Evolutionary conservation across 2,329 filamentous ascomycete genomes (phyloP).

Genomic region (Myotisia sp.): DNA sequence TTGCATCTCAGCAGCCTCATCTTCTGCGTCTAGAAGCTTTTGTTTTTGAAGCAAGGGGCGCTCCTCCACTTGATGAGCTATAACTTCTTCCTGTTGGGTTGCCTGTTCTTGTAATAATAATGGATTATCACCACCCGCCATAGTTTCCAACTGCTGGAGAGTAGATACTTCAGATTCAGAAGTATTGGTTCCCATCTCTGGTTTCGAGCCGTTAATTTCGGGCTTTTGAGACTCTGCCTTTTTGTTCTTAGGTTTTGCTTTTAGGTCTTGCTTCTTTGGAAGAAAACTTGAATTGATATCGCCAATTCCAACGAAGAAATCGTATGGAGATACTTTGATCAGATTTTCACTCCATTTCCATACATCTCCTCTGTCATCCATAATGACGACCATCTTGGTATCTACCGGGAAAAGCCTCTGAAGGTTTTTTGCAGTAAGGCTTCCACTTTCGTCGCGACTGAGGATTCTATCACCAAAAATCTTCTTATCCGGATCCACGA

Average conservation of each 20-base stretch:
- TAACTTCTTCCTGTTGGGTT: conserved; percentile 70
- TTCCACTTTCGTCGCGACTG: conserved; percentile 93
- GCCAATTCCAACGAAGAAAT: conserved; percentile 95
- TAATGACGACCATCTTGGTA: conserved; percentile 98
- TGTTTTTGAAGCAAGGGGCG: conserved; percentile 85
- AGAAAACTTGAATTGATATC: conserved; percentile 98
- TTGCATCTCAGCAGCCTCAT: conserved; percentile 45
- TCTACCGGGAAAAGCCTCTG: conserved; percentile 88
- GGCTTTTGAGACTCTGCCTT: conserved; percentile 13
- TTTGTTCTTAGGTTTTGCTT: conserved; percentile 26
- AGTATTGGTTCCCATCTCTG: conserved; percentile 11
- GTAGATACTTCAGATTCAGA: conserved; percentile 37
- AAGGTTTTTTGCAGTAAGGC: conserved; percentile 76
- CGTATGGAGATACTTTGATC: conserved; percentile 87
- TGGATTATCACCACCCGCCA: conserved; percentile 57
- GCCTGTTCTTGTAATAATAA: conserved; percentile 58
- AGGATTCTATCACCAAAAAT: conserved; percentile 91
- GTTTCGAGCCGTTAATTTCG: conserved; percentile 22
- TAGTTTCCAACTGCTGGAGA: conserved; percentile 61
- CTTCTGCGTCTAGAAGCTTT: conserved; percentile 74
- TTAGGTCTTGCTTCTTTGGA: conserved; percentile 53
- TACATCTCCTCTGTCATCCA: conserved; percentile 91
- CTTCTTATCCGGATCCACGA: conserved; percentile 78
- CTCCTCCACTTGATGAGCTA: conserved; percentile 80
- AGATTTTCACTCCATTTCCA: conserved; percentile 90